Evolutionary conservation across 108 stramenopile genomes (phyloP).

Genomic region (Mayamaea pseudoterrestris): DNA sequence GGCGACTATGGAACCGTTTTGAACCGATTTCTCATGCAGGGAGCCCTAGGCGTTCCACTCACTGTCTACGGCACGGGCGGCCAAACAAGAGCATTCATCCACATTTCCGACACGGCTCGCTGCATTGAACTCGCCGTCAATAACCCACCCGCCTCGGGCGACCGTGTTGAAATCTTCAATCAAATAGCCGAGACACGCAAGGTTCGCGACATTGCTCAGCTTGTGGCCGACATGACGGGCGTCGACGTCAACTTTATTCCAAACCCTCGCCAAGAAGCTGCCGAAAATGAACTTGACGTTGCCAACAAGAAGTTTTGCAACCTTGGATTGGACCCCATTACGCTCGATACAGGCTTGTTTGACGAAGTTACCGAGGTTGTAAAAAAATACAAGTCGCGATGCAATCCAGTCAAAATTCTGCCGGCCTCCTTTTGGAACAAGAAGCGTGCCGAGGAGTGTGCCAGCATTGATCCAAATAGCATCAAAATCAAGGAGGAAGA

Average conservation of each 20-base stretch:
- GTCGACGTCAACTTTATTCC: conserved; percentile 85
- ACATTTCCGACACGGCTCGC: conserved; percentile 90
- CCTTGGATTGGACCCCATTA: conserved; percentile 87
- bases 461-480: conserved; percentile 52
- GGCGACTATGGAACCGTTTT: conserved; percentile 97
- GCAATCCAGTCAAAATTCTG: conserved; percentile 83
- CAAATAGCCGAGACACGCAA: conserved; percentile 95
- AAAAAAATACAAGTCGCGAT: conserved; percentile 88
- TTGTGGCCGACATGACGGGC: conserved; percentile 87
- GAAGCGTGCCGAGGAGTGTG: conserved; percentile 79
- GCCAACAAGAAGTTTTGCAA: conserved; percentile 90
- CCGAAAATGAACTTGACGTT: conserved; percentile 98
- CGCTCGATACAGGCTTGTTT: conserved; percentile 80
- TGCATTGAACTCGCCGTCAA: conserved; percentile 96
- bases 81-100: conserved; percentile 97
- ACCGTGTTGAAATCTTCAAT: conserved; percentile 93
- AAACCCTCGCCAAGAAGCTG: conserved; percentile 95
- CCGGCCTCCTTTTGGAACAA: conserved; percentile 96
- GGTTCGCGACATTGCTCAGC: conserved; percentile 89
- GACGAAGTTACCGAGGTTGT: conserved; percentile 92
- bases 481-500: conserved; percentile 41
- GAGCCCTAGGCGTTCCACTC: conserved; percentile 91
- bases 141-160: conserved; percentile 88
- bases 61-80: conserved; percentile 98
- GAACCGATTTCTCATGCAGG: conserved; percentile 98